Conservation (phyloP, 306 rosid species). For the Pyrus communis region DNA sequence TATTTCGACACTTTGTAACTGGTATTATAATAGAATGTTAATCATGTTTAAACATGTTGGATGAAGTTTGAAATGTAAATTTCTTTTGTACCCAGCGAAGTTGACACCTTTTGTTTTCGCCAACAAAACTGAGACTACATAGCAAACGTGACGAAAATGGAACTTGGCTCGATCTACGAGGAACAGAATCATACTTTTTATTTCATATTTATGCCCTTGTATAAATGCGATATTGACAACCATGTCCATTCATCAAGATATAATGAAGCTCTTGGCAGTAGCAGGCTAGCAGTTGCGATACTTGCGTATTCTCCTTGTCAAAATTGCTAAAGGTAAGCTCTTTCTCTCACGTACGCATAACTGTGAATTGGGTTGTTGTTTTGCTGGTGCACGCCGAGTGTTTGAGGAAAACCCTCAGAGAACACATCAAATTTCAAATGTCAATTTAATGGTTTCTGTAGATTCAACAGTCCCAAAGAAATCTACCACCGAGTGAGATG, state of each 20-base stretch:
- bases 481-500: neutral
- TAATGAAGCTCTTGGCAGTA: neutral
- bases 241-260: neutral
- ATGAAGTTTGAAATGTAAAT: no score
- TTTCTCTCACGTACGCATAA: neutral
- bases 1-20: no score
- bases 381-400: neutral
- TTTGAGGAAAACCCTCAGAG: constrained; percentile 7
- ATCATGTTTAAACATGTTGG: no score
- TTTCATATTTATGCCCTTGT: neutral
- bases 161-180: no score
- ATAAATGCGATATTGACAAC: neutral
- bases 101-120: no score
- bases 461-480: neutral
- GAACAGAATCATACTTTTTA: no score
- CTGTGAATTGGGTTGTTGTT: neutral
- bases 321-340: neutral
- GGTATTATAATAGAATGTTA: no score
- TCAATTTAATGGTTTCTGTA: neutral
- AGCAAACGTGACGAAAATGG: no score
- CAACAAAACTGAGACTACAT: no score
- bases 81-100: no score
- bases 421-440: neutral
- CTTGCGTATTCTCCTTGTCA: neutral
- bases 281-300: neutral